phyloP scores from a whole-genome alignment of 768 basidiomycete species.

The Hydnomerulius pinastri region DNA sequence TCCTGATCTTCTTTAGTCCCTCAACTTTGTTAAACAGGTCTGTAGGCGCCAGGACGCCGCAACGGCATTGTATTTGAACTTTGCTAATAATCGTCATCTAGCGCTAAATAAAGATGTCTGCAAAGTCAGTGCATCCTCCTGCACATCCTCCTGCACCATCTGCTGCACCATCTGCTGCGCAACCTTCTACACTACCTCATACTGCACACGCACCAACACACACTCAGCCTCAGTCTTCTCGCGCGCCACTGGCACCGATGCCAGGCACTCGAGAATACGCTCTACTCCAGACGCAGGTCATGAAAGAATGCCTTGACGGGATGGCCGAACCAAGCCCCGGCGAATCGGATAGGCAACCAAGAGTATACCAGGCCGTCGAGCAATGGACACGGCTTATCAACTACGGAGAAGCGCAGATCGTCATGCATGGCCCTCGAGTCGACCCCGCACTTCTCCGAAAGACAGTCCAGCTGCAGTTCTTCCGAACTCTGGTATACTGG shows the following conservation, averaged over 20 bases:
- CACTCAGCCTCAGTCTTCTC: not conserved
- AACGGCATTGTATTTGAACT: not conserved
- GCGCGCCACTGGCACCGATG: constrained; percentile 7
- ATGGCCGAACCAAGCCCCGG: constrained; percentile 18
- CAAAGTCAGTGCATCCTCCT: no score
- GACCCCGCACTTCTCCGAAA: constrained; percentile 6
- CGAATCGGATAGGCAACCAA: not conserved
- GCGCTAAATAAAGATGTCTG: constrained; percentile 17
- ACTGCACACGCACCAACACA: no score
- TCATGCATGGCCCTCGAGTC: constrained; percentile 20
- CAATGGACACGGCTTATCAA: constrained; percentile 19
- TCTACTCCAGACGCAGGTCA: constrained; percentile 18
- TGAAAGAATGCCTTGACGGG: constrained; percentile 17
- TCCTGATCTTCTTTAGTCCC: not conserved
- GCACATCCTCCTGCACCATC: not conserved
- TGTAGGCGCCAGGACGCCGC: not conserved
- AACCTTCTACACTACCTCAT: constrained; percentile 12
- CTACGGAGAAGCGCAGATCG: constrained; percentile 23
- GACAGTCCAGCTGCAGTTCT: constrained; percentile 21
- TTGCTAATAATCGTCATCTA: constrained; percentile 1
- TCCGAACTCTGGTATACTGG: constrained; percentile 33
- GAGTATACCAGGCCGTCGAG: constrained; percentile 3
- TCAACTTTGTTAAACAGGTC: not conserved
- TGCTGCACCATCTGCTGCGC: constrained; percentile 1
- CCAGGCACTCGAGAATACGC: constrained; percentile 23